phyloP scores from a whole-genome alignment of 2,329 filamentous ascomycete genomes.

The Tetracladium maxilliforme region DNA sequence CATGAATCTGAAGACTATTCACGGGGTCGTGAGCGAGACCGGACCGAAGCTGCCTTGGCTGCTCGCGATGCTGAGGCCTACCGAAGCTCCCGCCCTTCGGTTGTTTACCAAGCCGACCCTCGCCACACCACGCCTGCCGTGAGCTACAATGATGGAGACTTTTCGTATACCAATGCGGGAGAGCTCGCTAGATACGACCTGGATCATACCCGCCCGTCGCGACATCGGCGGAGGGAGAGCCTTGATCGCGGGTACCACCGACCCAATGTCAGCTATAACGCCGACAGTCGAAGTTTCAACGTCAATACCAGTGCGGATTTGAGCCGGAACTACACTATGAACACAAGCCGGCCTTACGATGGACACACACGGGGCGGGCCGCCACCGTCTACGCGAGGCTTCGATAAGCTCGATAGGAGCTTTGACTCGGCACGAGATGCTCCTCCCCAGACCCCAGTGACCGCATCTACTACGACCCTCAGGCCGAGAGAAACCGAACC shows the following conservation, averaged over 20 bases:
- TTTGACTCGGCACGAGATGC: constrained; percentile 18
- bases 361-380: constrained; percentile 29
- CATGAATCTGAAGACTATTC: constrained; percentile 9
- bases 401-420: constrained; percentile 49
- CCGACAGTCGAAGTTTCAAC: constrained; percentile 11
- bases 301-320: constrained; percentile 12
- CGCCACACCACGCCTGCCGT: constrained; percentile 25
- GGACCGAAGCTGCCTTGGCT: no score
- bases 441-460: constrained; percentile 13
- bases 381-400: constrained; percentile 54
- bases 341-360: constrained; percentile 23
- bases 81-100: no score
- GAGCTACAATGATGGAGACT: constrained; percentile 43
- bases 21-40: no score
- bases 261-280: no score
- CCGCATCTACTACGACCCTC: constrained; percentile 13
- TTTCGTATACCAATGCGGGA: constrained; percentile 48
- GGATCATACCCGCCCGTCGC: constrained; percentile 27
- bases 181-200: constrained; percentile 48
- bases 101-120: constrained; percentile 22
- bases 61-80: no score
- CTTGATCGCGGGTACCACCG: constrained; percentile 28
- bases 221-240: constrained; percentile 34
- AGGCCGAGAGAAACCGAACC: constrained; percentile 6
- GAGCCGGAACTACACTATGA: no score